Evolutionary conservation across 352 stramenopile species (phyloP).

Genomic region (Phytophthora cryptogea): DNA sequence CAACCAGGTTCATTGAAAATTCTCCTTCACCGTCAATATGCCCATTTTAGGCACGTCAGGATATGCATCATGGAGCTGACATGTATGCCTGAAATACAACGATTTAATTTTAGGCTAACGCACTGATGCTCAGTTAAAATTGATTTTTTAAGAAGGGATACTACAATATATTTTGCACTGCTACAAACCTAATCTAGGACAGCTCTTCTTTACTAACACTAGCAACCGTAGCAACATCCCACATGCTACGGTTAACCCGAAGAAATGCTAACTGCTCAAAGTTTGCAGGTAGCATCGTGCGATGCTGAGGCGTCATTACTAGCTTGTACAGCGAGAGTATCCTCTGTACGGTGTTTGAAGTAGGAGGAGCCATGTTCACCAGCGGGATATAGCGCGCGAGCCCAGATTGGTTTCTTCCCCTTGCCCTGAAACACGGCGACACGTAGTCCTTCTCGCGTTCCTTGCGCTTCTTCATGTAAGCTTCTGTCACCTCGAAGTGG

Average conservation of each 20-base stretch:
- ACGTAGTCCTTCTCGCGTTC: not conserved
- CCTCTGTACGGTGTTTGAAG: constrained; percentile 7
- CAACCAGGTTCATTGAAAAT: too few relatives aligned
- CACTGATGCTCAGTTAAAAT: not conserved
- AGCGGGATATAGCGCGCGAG: constrained; percentile 6
- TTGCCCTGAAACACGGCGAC: not conserved
- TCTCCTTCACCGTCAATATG: not conserved
- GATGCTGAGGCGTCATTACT: constrained; percentile 5
- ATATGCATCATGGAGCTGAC: not conserved
- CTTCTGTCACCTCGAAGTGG: constrained; percentile 1
- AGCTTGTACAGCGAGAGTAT: constrained; percentile 10
- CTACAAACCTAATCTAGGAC: too few relatives aligned
- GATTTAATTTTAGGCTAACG: not conserved
- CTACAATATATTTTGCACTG: not conserved
- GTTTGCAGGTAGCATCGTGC: constrained; percentile 1
- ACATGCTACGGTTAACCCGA: not conserved
- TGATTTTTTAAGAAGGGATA: not conserved
- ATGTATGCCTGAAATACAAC: not conserved
- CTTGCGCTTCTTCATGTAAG: not conserved
- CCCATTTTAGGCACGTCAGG: not conserved
- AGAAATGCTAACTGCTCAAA: constrained; percentile 11
- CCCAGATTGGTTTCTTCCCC: constrained; percentile 1
- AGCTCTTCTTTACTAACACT: not conserved
- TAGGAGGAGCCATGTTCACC: constrained; percentile 1
- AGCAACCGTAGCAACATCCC: not conserved